These are phyloP conservation scores for Anastatica hierochuntica DNA, from an alignment of 345 rosid species.

Conservation along the genomic window DNA sequence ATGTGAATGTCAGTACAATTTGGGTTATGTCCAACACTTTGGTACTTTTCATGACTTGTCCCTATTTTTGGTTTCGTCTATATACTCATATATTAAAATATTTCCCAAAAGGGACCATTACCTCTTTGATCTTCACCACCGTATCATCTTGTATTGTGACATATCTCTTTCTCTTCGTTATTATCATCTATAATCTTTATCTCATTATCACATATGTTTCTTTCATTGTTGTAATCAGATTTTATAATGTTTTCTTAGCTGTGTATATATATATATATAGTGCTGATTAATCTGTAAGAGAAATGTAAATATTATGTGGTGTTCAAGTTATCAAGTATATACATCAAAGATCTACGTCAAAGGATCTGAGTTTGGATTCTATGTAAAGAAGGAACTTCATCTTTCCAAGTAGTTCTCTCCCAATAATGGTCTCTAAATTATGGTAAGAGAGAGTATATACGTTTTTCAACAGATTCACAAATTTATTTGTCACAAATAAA, in stretches of 20 bases:
- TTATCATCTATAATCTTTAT: conserved; percentile 13
- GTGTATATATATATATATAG: too few species aligned
- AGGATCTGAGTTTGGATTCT: neutral
- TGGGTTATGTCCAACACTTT: conserved; percentile 21
- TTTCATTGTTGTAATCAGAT: neutral
- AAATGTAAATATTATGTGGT: conserved; percentile 14
- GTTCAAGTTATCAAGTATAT: neutral
- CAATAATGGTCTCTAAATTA: too few species aligned
- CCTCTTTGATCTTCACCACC: conserved; percentile 18
- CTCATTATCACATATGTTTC: conserved; percentile 11
- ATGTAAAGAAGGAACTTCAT: too few species aligned
- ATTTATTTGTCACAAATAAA: too few species aligned
- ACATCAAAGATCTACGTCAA: conserved; percentile 15
- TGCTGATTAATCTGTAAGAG: neutral
- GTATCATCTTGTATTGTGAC: conserved; percentile 18
- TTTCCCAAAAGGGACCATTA: conserved; percentile 25
- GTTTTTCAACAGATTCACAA: too few species aligned
- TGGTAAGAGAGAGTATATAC: too few species aligned
- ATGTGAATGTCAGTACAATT: conserved; percentile 21
- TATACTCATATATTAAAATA: neutral
- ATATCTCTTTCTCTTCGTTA: conserved; percentile 9
- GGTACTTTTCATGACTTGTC: conserved; percentile 25
- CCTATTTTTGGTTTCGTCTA: conserved; percentile 17
- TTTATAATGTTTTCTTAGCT: conserved; percentile 5
- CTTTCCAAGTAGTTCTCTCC: too few species aligned